Evolutionary conservation across 257 asterid genomes (phyloP), one percentile per base, ranked within the genome.

Genomic region (Scutellaria minor): DNA sequence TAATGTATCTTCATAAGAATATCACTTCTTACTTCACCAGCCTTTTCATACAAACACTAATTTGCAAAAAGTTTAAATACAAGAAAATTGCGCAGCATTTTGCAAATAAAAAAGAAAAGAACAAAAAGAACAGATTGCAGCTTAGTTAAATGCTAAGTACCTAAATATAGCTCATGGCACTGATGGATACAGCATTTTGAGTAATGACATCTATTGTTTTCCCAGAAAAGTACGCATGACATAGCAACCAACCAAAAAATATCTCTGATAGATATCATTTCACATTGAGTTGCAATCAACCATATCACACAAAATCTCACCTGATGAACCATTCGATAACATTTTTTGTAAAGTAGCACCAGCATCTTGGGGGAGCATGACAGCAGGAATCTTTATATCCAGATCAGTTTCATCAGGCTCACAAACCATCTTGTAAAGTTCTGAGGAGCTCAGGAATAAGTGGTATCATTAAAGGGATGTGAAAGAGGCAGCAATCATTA

Each of bases 341-440:
- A 87, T 81, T 77, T 86, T 86, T 64, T 86, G 85, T 79, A 90
- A 76, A 3, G 78, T 86, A 60, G 75, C 76, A 46, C 98, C 98
- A 56, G 97, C 98, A 86, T 93, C 93, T 63, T 72, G 93, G 9
- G 97, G 97, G 63, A 93, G 97, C 88, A 93, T 84, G 68, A 93
- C 85, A 64, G 93, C 93, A 50, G 86, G 96, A 46, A 93, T 93
- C 73, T 82, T 79, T 70, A 93, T 90, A 58, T 87, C 96, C 48
- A 93, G 83, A 82, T 90, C 95, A 22, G 93, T 90, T 82, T 93
- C 98, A 76, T 88, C 90, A 22, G 93, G 87, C 76, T 90, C 96
- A 79, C 98, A 93, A 62, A 90, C 95, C 98, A 93, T 93, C 88
- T 93, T 93, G 91, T 87, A 93, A 37, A 93, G 98, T 81, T 91